Percentiles rank a stretch among this genome's conserved stretches.
Evolutionary conservation across 2,329 filamentous ascomycete species (phyloP).

Genomic region (Phialocephala sp.): DNA sequence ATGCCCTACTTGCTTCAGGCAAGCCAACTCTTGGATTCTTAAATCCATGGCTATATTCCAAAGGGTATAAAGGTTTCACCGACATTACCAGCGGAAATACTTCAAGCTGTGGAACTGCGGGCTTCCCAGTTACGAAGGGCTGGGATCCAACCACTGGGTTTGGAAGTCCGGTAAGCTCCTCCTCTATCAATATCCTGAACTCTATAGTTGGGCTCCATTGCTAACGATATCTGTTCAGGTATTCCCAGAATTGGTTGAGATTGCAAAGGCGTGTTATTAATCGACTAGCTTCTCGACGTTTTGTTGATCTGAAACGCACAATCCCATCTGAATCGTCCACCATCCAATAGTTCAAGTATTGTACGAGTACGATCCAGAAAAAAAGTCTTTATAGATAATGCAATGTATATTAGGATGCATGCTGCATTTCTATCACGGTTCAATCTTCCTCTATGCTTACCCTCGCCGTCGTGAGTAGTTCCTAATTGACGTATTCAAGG

Average conservation of each 20-base stretch:
- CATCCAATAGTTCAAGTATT: not conserved
- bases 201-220: not conserved
- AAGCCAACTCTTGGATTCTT: slow-evolving; percentile 51
- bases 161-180: slow-evolving; percentile 37
- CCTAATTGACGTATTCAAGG: not conserved
- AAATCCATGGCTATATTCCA: slow-evolving; percentile 50
- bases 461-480: not conserved
- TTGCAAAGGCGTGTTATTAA: slow-evolving; percentile 15
- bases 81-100: slow-evolving; percentile 47
- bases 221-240: not conserved
- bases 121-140: slow-evolving; percentile 41
- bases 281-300: not conserved
- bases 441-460: not conserved
- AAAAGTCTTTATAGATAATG: no score
- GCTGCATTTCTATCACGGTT: not conserved
- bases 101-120: slow-evolving; percentile 43
- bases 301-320: not conserved
- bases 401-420: not conserved
- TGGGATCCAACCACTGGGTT: slow-evolving; percentile 47
- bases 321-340: not conserved
- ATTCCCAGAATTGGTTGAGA: slow-evolving; percentile 18
- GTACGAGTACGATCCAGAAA: not conserved
- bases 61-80: slow-evolving; percentile 45
- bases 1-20: slow-evolving; percentile 59
- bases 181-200: not conserved